Evolutionary conservation across 345 rosid species (phyloP).

Genomic region (Dipteronia dyeriana): DNA sequence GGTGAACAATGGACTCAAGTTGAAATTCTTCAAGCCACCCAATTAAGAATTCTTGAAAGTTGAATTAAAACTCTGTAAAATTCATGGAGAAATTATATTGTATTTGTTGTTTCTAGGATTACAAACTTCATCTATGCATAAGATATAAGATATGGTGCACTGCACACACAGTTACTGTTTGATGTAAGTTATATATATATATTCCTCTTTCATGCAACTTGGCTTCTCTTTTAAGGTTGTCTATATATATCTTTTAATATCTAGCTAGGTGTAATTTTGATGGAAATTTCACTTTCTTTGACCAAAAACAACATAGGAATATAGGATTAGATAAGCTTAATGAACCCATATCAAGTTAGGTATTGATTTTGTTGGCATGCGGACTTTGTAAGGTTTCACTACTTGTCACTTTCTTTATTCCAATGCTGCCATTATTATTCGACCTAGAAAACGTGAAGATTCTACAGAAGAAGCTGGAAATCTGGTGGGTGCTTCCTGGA

Average conservation of each 20-base stretch:
- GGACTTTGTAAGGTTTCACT: slow-evolving; percentile 14
- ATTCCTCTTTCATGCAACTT: slow-evolving; percentile 2
- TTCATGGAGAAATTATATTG: neutral
- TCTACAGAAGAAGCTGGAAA: neutral
- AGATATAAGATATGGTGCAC: neutral
- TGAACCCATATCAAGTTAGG: slow-evolving; percentile 25
- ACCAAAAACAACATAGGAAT: slow-evolving; percentile 8
- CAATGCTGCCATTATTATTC: neutral
- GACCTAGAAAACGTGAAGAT: slow-evolving; percentile 1
- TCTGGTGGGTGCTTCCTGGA: slow-evolving; percentile 16
- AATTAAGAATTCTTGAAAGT: slow-evolving; percentile 30
- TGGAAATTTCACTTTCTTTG: neutral
- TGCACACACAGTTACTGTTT: slow-evolving; percentile 12
- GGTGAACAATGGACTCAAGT: slow-evolving; percentile 80
- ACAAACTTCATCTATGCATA: slow-evolving; percentile 3
- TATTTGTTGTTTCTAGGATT: slow-evolving; percentile 2
- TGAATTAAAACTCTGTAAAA: neutral
- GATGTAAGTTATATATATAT: slow-evolving; percentile 5
- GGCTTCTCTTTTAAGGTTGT: neutral
- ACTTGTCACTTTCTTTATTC: slow-evolving; percentile 2
- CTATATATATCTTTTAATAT: neutral
- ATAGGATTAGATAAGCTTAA: neutral
- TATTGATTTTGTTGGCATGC: slow-evolving; percentile 24
- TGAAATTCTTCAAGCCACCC: slow-evolving; percentile 83
- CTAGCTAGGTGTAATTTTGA: too few species aligned